Base-by-base conservation (phyloP, 1,284 basidiomycete species). In the Cutaneotrichosporon sp. region DNA sequence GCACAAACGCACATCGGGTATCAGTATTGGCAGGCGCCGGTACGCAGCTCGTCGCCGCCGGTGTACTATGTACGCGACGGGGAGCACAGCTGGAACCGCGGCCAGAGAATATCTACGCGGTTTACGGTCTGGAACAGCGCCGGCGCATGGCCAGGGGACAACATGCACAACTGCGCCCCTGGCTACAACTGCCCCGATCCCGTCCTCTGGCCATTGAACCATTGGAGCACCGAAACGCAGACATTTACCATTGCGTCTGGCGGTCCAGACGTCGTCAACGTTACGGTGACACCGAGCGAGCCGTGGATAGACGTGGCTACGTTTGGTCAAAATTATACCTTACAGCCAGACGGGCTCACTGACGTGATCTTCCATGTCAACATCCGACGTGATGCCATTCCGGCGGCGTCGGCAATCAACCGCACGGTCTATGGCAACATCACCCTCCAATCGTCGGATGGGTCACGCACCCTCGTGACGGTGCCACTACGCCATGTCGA, bases 11-110 rank as follows among this genome's bases (percentile, higher is more conserved):
- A 67, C 38, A 62, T 70, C 38, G 57, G 54, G 34, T 64, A 65
- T 26, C 52, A 61, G 58, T 85, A 86, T 68, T 86, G 84, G 83
- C 84, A 86, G 60, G 80, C 84, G 64, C 83, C 83, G 0, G 81
- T 81, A 77, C 77, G 79, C 3, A 81, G 84, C 68, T 79, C 79
- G 20, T 44, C 68, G 13, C 67, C 68, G 0, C 61, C 57, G 1
- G 51, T 66, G 5, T 61, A 61, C 3, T 59, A 45, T 23, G 44
- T 69, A 33, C 53, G 42, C 9, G 30, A 18, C 2, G 26, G 18
- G 5, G 35, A 45, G 9, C 23, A 33, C 20, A 22, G 26, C n/a
- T 51, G 37, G 17, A 26, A 51, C 38, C 36, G 40, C n/a, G 50
- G 44, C 35, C 9, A 10, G 15, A 9, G 18, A 1, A 18, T 51